Evolutionary conservation across 177 flowering plant species (phyloP).

Genomic region (Vitis hybrid): DNA sequence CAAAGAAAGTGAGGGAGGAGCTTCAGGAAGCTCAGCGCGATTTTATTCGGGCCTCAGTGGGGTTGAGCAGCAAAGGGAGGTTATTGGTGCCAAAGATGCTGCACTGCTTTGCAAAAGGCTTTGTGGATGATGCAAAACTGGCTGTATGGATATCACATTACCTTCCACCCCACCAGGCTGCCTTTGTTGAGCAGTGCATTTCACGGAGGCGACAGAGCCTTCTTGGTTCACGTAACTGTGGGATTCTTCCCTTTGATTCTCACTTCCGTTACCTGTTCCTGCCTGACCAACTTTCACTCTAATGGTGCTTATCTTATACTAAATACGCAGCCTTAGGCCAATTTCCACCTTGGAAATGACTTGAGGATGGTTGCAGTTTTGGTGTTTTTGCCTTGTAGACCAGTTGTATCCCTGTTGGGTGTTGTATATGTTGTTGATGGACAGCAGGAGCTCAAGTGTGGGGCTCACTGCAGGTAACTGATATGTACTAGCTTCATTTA

Average conservation of each 20-base stretch:
- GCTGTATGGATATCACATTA: slow-evolving; percentile 65
- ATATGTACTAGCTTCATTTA: too few species aligned
- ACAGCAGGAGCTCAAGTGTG: too few species aligned
- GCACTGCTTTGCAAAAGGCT: slow-evolving; percentile 55
- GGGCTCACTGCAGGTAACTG: too few species aligned
- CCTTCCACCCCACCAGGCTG: slow-evolving; percentile 67
- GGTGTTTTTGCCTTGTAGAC: slow-evolving; percentile 11
- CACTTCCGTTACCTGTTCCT: slow-evolving; percentile 72
- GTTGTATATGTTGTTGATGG: neutral
- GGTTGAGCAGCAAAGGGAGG: slow-evolving; percentile 69
- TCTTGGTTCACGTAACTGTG: slow-evolving; percentile 58
- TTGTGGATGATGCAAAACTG: slow-evolving; percentile 58
- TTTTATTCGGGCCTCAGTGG: slow-evolving; percentile 73
- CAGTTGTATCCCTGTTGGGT: neutral
- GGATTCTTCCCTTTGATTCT: slow-evolving; percentile 67
- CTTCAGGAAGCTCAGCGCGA: slow-evolving; percentile 65
- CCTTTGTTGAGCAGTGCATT: slow-evolving; percentile 59
- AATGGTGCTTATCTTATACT: neutral
- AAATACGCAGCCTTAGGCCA: neutral
- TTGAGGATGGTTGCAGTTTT: slow-evolving; percentile 2
- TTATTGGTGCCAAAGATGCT: slow-evolving; percentile 75
- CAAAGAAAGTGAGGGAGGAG: slow-evolving; percentile 56
- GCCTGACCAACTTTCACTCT: slow-evolving; percentile 32
- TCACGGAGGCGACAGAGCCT: slow-evolving; percentile 55
- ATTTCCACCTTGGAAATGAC: slow-evolving; percentile 1